These are phyloP conservation scores for Lasiodiplodia theobromae DNA, from an alignment of 2,329 filamentous ascomycete species.

Conservation along the genomic window DNA sequence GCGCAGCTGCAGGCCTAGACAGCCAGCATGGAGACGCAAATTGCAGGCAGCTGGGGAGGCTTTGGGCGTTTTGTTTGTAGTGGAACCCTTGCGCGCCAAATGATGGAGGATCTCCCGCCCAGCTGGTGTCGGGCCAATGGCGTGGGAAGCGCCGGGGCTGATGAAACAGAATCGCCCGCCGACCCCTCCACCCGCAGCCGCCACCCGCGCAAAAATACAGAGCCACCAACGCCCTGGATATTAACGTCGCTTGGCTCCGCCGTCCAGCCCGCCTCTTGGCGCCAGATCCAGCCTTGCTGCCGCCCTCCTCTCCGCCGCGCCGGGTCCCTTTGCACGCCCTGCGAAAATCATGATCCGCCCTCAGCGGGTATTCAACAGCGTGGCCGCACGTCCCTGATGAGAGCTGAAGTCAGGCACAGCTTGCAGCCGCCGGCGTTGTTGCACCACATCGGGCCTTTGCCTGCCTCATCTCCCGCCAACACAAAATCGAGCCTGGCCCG, in stretches of 20 bases:
- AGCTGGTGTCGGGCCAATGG: background rate
- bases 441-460: constrained; percentile 24
- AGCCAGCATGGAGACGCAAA: constrained; percentile 12
- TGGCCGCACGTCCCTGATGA: background rate
- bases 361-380: background rate
- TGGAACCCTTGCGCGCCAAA: constrained; percentile 29
- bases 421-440: constrained; percentile 18
- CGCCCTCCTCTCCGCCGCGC: background rate
- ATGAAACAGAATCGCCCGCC: constrained; percentile 13
- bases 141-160: constrained; percentile 1
- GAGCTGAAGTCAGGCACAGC: constrained; percentile 26
- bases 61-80: constrained; percentile 22
- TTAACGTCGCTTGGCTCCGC: constrained; percentile 6
- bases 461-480: constrained; percentile 27
- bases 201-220: background rate
- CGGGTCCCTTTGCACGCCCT: constrained; percentile 2
- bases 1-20: constrained; percentile 2
- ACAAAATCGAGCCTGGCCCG: background rate
- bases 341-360: constrained; percentile 8
- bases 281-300: background rate
- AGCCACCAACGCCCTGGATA: constrained; percentile 21
- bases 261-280: background rate
- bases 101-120: constrained; percentile 20
- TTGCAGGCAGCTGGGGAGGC: constrained; percentile 25
- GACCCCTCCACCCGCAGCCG: constrained; percentile 4